phyloP scores from a whole-genome alignment of 306 rosid genomes.

The Ziziphus jujuba region DNA sequence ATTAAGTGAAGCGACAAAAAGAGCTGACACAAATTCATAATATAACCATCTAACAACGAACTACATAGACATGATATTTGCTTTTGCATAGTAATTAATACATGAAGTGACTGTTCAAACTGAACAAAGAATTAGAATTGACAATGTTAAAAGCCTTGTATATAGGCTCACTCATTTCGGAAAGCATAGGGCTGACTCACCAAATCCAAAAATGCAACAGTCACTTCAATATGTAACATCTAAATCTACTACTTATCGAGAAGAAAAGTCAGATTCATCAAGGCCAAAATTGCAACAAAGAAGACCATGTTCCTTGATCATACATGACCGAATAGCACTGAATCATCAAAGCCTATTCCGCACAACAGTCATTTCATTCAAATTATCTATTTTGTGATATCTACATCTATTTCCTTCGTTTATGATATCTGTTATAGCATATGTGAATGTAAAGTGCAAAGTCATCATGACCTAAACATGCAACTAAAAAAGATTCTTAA shows the following conservation, averaged over 20 bases:
- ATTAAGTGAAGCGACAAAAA: slow-evolving; percentile 7
- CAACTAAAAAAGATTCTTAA: slow-evolving; percentile 21
- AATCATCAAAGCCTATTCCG: slow-evolving; percentile 19
- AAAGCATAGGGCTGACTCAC: slow-evolving; percentile 1
- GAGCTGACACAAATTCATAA: background rate
- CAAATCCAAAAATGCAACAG: slow-evolving; percentile 8
- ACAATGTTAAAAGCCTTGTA: background rate
- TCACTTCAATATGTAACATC: slow-evolving; percentile 3
- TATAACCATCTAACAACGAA: background rate
- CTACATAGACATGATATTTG: background rate
- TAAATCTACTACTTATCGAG: background rate
- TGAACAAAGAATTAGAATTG: no score
- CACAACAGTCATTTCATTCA: slow-evolving; percentile 14
- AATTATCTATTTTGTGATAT: background rate
- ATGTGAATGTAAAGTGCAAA: slow-evolving; percentile 3
- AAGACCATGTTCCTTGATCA: slow-evolving; percentile 13
- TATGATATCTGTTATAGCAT: background rate
- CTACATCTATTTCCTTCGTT: no score
- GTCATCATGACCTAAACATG: slow-evolving; percentile 18
- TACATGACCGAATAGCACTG: slow-evolving; percentile 6
- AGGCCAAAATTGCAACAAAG: no score
- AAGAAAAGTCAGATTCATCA: slow-evolving; percentile 10
- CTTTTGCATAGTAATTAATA: slow-evolving; percentile 1
- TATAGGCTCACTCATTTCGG: background rate
- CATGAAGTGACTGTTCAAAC: no score